Percentiles rank a stretch among this genome's conserved stretches.
These are phyloP conservation scores for Ophiocordyceps robertsii DNA, from an alignment of 2,329 filamentous ascomycete genomes.

Conservation along the genomic window DNA sequence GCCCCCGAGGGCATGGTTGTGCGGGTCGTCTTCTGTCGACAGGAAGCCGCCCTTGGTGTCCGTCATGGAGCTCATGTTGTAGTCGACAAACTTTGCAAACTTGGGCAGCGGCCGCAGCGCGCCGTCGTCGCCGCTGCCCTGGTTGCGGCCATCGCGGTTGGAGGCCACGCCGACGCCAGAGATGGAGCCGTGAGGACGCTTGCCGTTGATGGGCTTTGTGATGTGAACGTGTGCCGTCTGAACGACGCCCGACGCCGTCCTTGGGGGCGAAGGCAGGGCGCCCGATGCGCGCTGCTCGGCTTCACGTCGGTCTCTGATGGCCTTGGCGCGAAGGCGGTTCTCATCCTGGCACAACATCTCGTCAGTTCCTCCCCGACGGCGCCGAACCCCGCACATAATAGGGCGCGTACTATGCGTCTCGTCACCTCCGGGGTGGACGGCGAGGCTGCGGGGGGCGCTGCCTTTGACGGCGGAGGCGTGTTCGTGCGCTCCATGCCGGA, in stretches of 20 bases:
- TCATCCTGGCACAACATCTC: slow-evolving; percentile 49
- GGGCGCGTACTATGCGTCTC: slow-evolving; percentile 36
- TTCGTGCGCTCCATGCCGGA: slow-evolving; percentile 30
- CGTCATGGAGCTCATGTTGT: slow-evolving; percentile 95
- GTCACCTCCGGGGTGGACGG: slow-evolving; percentile 42
- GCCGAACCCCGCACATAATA: too few relatives aligned
- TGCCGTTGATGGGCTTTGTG: slow-evolving; percentile 34
- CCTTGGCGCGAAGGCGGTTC: slow-evolving; percentile 78
- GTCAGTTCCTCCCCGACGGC: too few relatives aligned
- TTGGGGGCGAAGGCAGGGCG: slow-evolving; percentile 24
- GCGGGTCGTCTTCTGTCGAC: slow-evolving; percentile 79
- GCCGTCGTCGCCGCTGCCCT: slow-evolving; percentile 30
- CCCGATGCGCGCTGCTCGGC: slow-evolving; percentile 40
- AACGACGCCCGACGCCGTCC: slow-evolving; percentile 56
- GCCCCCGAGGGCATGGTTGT: slow-evolving; percentile 57
- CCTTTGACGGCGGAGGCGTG: slow-evolving; percentile 28
- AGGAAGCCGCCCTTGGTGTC: slow-evolving; percentile 96
- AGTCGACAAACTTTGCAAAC: slow-evolving; percentile 91
- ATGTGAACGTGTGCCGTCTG: slow-evolving; percentile 50
- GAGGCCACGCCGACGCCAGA: slow-evolving; percentile 38
- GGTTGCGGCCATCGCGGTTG: slow-evolving; percentile 52
- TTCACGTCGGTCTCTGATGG: slow-evolving; percentile 60
- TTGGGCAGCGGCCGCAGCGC: slow-evolving; percentile 65
- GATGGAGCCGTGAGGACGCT: slow-evolving; percentile 57
- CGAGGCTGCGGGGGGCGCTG: slow-evolving; percentile 19